Base-by-base conservation (phyloP, 1,284 basidiomycete species). In the Cryptococcus hybrid region DNA sequence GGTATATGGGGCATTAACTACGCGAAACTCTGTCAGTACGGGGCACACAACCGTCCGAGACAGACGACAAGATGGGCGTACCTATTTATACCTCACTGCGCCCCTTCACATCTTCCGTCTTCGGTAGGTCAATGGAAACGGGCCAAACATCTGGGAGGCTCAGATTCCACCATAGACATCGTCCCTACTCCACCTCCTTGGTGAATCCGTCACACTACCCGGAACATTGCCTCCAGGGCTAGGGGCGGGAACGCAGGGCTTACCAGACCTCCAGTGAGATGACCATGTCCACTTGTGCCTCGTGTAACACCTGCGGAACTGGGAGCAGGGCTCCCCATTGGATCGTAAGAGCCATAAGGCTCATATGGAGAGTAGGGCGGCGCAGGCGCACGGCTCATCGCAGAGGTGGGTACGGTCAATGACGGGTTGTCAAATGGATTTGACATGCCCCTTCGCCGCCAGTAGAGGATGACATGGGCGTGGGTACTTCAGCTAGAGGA, bases 141-240 rank as follows among this genome's bases (percentile, higher is more conserved):
- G 3, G n/a, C 24, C 24, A 24, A 24, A 24, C 24, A 24, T 9
- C 40, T 47, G 12, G 12, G n/a, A 47, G 13, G 8, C 11, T 47
- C 66, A 76, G 51, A 76, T 76, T 4, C 74, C 74, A 9, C 71
- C 74, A 60, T 76, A 76, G n/a, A 69, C 73, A 58, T 74, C 73
- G 6, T 76, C 47, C 2, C 56, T 48, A 12, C 45, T 55, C 67
- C 69, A 66, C 35, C 61, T 55, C 30, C 64, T 61, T 4, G 70
- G 64, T 40, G 65, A 57, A 42, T 64, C 64, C 37, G 59, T 61
- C 46, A 72, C 64, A 47, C 66, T 67, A 5, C 68, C 69, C 6
- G 69, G 71, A 1, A 70, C 61, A 39, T 62, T 59, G 24, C 24
- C 24, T 48, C 64, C 63, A 2, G 63, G 65, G 53, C 67, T 68